phyloP scores from a whole-genome alignment of 768 basidiomycete genomes.

The Tulasnella sp. region DNA sequence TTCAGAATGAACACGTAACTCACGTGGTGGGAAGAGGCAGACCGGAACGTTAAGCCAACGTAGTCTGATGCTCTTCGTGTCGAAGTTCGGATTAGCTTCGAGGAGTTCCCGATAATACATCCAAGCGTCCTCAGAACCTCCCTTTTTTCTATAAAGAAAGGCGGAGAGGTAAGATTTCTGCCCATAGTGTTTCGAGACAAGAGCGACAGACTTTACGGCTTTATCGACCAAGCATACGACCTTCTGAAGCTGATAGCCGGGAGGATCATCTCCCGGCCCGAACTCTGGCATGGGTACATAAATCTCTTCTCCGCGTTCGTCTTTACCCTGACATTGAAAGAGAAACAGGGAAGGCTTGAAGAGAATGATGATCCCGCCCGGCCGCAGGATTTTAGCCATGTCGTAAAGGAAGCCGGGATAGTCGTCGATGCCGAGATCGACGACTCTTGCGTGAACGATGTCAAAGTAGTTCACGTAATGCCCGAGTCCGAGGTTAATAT shows the following conservation, averaged over 20 bases:
- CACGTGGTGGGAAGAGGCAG: conserved; percentile 1
- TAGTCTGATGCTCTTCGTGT: neutral
- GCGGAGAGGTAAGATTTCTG: neutral
- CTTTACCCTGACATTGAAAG: neutral
- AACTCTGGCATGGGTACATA: neutral
- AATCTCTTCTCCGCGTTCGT: neutral
- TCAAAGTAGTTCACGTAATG: neutral
- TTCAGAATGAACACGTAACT: neutral
- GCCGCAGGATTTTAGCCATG: neutral
- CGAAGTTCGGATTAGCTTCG: conserved; percentile 3
- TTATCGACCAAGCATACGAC: neutral
- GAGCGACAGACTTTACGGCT: neutral
- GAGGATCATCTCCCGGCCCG: neutral
- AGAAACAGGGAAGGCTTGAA: neutral
- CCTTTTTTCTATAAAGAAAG: neutral
- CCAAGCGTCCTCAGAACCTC: conserved; percentile 8
- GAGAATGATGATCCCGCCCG: conserved; percentile 1
- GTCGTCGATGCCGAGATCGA: conserved; percentile 8
- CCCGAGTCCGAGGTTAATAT: neutral
- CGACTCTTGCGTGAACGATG: conserved; percentile 1
- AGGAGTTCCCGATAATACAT: conserved; percentile 1
- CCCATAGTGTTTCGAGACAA: neutral
- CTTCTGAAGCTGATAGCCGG: neutral
- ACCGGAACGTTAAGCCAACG: conserved; percentile 1
- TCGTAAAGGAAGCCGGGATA: conserved; percentile 13